These are phyloP conservation scores for Teratosphaeria zuluensis DNA, from an alignment of 2,329 filamentous ascomycete species.

Conservation along the genomic window DNA sequence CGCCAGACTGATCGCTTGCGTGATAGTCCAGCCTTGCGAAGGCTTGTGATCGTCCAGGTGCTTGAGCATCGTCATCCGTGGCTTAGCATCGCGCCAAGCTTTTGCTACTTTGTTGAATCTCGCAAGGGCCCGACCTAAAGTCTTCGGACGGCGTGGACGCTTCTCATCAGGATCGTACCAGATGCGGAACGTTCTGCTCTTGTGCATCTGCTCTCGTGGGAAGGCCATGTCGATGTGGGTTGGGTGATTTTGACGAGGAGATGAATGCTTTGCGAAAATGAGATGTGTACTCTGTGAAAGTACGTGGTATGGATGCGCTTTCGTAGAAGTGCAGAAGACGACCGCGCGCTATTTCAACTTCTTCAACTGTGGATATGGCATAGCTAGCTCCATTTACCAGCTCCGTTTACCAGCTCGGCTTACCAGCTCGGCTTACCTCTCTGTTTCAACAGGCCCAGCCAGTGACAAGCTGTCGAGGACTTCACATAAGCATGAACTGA, in stretches of 20 bases:
- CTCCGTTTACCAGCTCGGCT: too few species aligned
- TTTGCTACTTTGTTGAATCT: not conserved
- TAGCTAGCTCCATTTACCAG: too few species aligned
- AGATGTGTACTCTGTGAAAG: not conserved
- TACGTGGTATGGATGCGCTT: not conserved
- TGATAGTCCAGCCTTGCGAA: not conserved
- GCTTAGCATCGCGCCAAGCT: not conserved
- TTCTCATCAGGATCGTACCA: not conserved
- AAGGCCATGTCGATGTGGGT: not conserved
- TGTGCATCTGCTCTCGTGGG: not conserved
- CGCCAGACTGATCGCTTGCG: not conserved
- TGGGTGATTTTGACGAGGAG: not conserved
- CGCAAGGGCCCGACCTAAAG: not conserved
- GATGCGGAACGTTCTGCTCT: not conserved
- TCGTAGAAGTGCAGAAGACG: not conserved
- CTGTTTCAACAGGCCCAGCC: too few species aligned
- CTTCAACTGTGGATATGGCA: not conserved
- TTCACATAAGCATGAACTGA: too few species aligned
- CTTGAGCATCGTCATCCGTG: not conserved
- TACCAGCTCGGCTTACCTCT: too few species aligned
- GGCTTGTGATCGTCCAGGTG: not conserved
- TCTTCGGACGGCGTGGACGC: not conserved
- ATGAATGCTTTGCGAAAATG: not conserved
- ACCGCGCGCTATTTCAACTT: not conserved
- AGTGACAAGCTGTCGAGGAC: too few species aligned